Percentiles rank a stretch among this genome's conserved stretches.
Conservation (phyloP, 768 basidiomycete species). For the Suillus discolor region DNA sequence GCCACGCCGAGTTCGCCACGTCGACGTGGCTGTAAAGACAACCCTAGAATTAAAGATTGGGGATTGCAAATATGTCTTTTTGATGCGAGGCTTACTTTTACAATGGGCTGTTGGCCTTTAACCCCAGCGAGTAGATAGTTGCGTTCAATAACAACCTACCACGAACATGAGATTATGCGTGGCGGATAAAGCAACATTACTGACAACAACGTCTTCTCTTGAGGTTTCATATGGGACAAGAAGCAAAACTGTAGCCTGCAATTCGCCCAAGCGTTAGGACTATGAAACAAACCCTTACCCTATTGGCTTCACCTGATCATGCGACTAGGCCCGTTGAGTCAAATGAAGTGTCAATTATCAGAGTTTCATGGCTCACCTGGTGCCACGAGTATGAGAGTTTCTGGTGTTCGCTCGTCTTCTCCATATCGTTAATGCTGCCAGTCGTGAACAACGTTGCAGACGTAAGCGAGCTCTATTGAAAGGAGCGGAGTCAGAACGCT, state of each 20-base stretch:
- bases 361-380: slow-evolving; percentile 52
- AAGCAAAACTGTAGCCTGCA: slow-evolving; percentile 74
- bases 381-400: slow-evolving; percentile 78
- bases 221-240: slow-evolving; percentile 72
- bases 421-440: slow-evolving; percentile 18
- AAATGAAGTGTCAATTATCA: slow-evolving; percentile 17
- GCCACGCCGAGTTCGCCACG: slow-evolving; percentile 70
- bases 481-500: slow-evolving; percentile 38
- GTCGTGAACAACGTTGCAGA: slow-evolving; percentile 14
- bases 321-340: slow-evolving; percentile 52
- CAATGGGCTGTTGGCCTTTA: slow-evolving; percentile 64
- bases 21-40: slow-evolving; percentile 73
- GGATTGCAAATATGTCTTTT: slow-evolving; percentile 4
- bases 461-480: slow-evolving; percentile 11
- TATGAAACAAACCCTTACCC: slow-evolving; percentile 14
- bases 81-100: slow-evolving; percentile 58
- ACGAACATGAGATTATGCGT: slow-evolving; percentile 8
- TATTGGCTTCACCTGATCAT: slow-evolving; percentile 67
- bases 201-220: slow-evolving; percentile 71
- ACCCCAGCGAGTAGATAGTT: slow-evolving; percentile 75
- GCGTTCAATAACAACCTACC: slow-evolving; percentile 72
- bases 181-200: slow-evolving; percentile 21
- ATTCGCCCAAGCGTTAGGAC: slow-evolving; percentile 22
- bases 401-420: slow-evolving; percentile 30
- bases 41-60: slow-evolving; percentile 47